Conservation (phyloP, 106 monocot species). For the Dendrobium huoshanense region DNA sequence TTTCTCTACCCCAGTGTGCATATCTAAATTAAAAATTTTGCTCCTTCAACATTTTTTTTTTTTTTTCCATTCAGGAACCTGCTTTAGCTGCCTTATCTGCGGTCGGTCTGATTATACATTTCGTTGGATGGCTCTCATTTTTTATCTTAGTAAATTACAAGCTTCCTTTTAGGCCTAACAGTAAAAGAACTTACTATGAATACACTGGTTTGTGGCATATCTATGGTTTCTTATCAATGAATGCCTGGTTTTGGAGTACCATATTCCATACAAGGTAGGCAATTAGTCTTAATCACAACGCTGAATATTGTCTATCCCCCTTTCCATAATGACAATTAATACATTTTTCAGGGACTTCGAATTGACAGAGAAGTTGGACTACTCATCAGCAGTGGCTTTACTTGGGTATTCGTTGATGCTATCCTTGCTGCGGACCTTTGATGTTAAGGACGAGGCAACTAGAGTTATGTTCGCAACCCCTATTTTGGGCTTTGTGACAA, state of each 20-base stretch:
- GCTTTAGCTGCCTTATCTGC: slow-evolving; percentile 73
- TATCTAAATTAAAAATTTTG: too few species aligned
- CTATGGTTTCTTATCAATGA: slow-evolving; percentile 80
- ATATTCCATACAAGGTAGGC: slow-evolving; percentile 81
- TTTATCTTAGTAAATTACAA: slow-evolving; percentile 63
- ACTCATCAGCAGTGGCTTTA: slow-evolving; percentile 87
- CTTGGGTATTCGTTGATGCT: slow-evolving; percentile 85
- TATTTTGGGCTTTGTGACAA: slow-evolving; percentile 81
- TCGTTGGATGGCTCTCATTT: slow-evolving; percentile 86
- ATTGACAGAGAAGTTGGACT: slow-evolving; percentile 89
- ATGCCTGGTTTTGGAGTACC: slow-evolving; percentile 97
- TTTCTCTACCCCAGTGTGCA: too few species aligned
- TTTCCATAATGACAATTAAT: neutral
- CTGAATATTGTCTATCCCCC: neutral
- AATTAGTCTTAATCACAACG: neutral
- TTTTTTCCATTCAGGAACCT: slow-evolving; percentile 52
- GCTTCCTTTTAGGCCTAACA: slow-evolving; percentile 70
- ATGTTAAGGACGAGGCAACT: slow-evolving; percentile 78
- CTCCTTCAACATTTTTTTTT: too few species aligned
- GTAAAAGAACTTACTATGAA: slow-evolving; percentile 82
- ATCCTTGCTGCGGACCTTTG: slow-evolving; percentile 63
- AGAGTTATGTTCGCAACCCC: slow-evolving; percentile 93
- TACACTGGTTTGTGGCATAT: slow-evolving; percentile 91
- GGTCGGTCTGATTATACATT: slow-evolving; percentile 74
- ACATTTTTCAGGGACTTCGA: slow-evolving; percentile 56